Base-by-base conservation (phyloP, 768 basidiomycete species). In the Lanmaoa pseudosensibilis region DNA sequence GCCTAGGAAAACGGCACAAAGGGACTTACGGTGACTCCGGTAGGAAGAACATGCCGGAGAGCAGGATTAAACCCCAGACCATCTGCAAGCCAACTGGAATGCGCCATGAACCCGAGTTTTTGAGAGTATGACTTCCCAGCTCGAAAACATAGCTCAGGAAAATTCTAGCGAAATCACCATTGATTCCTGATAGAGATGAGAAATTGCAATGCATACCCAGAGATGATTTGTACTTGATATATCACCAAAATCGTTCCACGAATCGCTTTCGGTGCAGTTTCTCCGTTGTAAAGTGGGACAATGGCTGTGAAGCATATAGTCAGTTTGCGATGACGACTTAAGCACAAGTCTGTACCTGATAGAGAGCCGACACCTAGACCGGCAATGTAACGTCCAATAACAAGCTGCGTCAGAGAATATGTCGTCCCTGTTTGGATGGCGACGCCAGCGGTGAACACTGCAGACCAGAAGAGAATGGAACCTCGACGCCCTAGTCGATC, bases 341-440 rank as follows among this genome's bases (percentile, higher is more conserved):
- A n/a, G 19, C 13, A 37, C 37, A 25, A 25, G n/a, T 45, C 55
- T 72, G n/a, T 62, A 84, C 85, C 84, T 57, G 82, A 90, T 47
- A 90, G 64, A 3, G 89, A 85, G 2, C 89, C 88, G 2, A 92
- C 89, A 21, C 89, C 90, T 9, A 92, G 74, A 44, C 90, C 90
- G 16, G 89, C 87, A 50, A 90, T 76, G 57, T 85, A 88, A 5
- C 86, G 83, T n/a, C 87, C 89, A 45, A 87, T 76, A 1, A 84
- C 84, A 38, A 93, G 78, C 65, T 91, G 90, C 1, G 69, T 81
- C 34, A 90, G 67, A 1, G 84, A 84, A 52, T 72, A 74, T 4
- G 73, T 74, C 0, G 89, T 86, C 18, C 76, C 87, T 4, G 88
- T 90, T 62, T 90, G 88, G 52, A 90, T 78, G 3, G 81, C 82